phyloP scores from a whole-genome alignment of 257 asterid genomes.

The Jaltomata sinuosa region DNA sequence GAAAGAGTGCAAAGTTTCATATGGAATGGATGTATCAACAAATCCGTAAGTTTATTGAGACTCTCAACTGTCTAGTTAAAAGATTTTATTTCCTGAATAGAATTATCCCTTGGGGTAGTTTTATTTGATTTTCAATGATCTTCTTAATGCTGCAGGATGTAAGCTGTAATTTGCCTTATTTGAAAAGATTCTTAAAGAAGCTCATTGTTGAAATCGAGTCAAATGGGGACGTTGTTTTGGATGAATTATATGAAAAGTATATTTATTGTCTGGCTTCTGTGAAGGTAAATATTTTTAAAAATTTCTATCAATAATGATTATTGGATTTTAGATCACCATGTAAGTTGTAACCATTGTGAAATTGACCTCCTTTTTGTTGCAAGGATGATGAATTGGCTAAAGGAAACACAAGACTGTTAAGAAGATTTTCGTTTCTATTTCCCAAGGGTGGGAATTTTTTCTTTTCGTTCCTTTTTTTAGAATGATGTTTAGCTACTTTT shows the following conservation, averaged over 20 bases:
- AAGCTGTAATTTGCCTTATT: slow-evolving; percentile 40
- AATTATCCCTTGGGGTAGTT: background rate
- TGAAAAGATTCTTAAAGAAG: slow-evolving; percentile 67
- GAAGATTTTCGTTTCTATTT: slow-evolving; percentile 61
- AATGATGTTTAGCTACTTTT: background rate
- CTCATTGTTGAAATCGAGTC: slow-evolving; percentile 69
- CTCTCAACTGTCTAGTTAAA: background rate
- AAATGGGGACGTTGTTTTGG: slow-evolving; percentile 54
- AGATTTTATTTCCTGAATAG: background rate
- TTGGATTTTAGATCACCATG: background rate
- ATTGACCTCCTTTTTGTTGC: background rate
- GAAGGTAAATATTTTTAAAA: slow-evolving; percentile 27
- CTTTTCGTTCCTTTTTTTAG: background rate
- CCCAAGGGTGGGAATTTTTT: slow-evolving; percentile 36
- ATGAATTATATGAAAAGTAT: slow-evolving; percentile 67
- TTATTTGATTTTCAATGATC: background rate
- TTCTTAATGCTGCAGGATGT: slow-evolving; percentile 28
- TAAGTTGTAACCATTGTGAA: background rate
- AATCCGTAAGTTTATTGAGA: slow-evolving; percentile 32
- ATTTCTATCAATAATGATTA: background rate
- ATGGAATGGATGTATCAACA: slow-evolving; percentile 54
- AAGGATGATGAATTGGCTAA: slow-evolving; percentile 43
- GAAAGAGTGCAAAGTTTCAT: slow-evolving; percentile 65
- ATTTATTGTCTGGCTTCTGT: slow-evolving; percentile 42
- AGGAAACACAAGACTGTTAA: slow-evolving; percentile 53